Conservation (phyloP, 2,329 filamentous ascomycete genomes). For the Dactylellina drechsleri region DNA sequence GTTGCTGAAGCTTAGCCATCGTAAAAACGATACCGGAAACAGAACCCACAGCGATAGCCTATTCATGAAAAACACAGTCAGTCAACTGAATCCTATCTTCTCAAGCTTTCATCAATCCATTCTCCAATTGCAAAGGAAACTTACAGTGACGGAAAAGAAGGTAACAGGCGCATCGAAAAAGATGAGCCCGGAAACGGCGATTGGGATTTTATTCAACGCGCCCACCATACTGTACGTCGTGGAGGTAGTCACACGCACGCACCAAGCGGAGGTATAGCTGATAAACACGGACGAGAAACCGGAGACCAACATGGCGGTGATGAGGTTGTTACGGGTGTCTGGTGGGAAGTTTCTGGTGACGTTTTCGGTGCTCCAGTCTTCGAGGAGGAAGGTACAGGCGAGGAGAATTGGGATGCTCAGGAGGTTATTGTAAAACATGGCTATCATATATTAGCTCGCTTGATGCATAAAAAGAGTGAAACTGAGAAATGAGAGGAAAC, state of each 20-base stretch:
- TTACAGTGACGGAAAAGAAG: constrained; percentile 72
- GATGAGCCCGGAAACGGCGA: constrained; percentile 88
- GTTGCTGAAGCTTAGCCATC: constrained; percentile 84
- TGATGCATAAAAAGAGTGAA: constrained; percentile 56
- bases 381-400: constrained; percentile 79
- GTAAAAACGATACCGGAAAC: constrained; percentile 91
- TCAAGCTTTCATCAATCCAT: not conserved
- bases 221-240: constrained; percentile 96
- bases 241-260: constrained; percentile 94
- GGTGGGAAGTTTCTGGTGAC: constrained; percentile 85
- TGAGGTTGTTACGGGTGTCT: constrained; percentile 80
- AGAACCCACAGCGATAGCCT: constrained; percentile 90
- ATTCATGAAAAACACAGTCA: constrained; percentile 67
- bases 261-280: constrained; percentile 99
- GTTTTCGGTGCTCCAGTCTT: constrained; percentile 92
- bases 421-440: constrained; percentile 99
- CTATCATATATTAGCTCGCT: constrained; percentile 65
- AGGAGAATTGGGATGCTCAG: constrained; percentile 93
- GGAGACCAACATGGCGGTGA: constrained; percentile 91
- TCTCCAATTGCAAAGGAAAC: constrained; percentile 6
- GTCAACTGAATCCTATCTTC: not conserved
- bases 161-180: constrained; percentile 97
- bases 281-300: constrained; percentile 95
- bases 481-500: constrained; percentile 62
- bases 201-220: constrained; percentile 95